These are phyloP conservation scores for Cladosporium austrohemisphaericum DNA, from an alignment of 2,329 filamentous ascomycete species.

Conservation along the genomic window DNA sequence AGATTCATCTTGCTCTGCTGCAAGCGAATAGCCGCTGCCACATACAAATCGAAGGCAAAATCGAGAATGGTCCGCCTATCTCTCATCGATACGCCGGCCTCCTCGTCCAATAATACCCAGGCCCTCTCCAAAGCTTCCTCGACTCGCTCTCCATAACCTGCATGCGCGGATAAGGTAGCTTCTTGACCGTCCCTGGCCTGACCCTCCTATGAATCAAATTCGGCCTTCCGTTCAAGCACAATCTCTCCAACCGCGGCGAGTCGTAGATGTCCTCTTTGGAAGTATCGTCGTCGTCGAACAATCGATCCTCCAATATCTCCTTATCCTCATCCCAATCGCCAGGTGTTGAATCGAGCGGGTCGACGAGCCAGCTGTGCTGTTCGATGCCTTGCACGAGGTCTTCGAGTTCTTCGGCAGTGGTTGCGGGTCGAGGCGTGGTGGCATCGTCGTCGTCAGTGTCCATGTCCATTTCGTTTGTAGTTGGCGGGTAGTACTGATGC, in stretches of 20 bases:
- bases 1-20: too few relatives aligned
- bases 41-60: too few relatives aligned
- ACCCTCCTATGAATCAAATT: conserved; percentile 10
- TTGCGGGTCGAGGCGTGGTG: too few relatives aligned
- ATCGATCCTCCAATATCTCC: background rate
- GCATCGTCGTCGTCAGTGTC: too few relatives aligned
- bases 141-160: background rate
- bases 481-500: conserved; percentile 1
- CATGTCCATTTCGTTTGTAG: too few relatives aligned
- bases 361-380: conserved; percentile 5
- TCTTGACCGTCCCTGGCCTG: background rate
- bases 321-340: conserved; percentile 12
- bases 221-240: conserved; percentile 6
- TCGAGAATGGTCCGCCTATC: background rate
- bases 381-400: background rate
- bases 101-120: conserved; percentile 13
- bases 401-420: background rate
- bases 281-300: conserved; percentile 5
- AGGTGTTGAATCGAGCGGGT: conserved; percentile 2
- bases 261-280: background rate
- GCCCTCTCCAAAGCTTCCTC: conserved; percentile 1
- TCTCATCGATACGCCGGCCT: conserved; percentile 5
- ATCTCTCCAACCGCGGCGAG: background rate
- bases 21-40: too few relatives aligned
- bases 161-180: background rate